Conservation (phyloP, 2,329 filamentous ascomycete genomes). For the Lasiodiplodia citricola region DNA sequence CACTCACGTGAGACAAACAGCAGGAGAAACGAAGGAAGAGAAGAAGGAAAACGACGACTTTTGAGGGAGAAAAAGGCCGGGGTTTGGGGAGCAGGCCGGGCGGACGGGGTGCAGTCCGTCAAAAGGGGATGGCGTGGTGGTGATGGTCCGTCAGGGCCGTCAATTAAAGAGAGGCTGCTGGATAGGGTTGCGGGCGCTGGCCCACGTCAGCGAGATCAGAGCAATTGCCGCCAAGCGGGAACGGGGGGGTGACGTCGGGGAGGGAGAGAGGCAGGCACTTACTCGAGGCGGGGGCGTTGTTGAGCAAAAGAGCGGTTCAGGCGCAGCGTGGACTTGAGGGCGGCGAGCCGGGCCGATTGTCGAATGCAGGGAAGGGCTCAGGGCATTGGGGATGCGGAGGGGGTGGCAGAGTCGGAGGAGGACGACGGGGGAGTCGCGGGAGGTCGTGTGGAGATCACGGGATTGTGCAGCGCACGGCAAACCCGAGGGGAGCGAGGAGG, state of each 20-base stretch:
- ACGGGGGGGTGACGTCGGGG: conserved; percentile 15
- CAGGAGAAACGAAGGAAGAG: not conserved
- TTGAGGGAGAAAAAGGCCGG: not conserved
- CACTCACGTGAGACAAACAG: conserved; percentile 24
- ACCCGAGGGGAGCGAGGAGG: conserved; percentile 8
- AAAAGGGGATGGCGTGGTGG: conserved; percentile 17
- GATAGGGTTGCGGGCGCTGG: not conserved
- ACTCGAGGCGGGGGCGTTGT: conserved; percentile 18
- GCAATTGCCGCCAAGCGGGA: not conserved
- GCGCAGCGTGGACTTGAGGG: conserved; percentile 2
- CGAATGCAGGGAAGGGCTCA: conserved; percentile 24
- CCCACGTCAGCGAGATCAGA: conserved; percentile 9
- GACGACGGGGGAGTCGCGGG: conserved; percentile 27
- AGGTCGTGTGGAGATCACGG: conserved; percentile 26
- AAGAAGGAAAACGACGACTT: not conserved
- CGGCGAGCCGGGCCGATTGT: conserved; percentile 15
- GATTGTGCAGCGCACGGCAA: not conserved
- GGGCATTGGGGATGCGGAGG: conserved; percentile 15
- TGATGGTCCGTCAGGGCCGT: conserved; percentile 6
- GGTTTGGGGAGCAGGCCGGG: not conserved
- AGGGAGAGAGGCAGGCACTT: not conserved
- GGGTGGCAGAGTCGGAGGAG: conserved; percentile 6
- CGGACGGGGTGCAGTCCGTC: conserved; percentile 3
- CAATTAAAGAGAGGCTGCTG: conserved; percentile 14
- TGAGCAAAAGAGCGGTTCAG: conserved; percentile 18